Conservation (phyloP, 169 alveolate genomes). For the Perkinsus chesapeaki region DNA sequence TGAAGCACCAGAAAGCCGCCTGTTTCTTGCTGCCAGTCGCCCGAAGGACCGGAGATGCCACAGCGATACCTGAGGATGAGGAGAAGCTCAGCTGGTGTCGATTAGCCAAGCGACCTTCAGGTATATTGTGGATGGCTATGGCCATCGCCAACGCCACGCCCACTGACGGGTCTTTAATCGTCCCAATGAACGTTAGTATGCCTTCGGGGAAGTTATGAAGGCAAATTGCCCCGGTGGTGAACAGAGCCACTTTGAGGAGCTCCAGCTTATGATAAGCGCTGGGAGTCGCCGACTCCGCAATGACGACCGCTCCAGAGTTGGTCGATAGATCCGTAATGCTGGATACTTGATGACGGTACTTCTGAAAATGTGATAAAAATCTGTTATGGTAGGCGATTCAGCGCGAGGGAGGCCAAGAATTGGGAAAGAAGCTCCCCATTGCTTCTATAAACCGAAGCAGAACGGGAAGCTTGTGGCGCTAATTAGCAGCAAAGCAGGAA, state of each 20-base stretch:
- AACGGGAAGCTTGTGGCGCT: too few species aligned
- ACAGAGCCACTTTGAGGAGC: neutral
- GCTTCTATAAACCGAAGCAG: too few species aligned
- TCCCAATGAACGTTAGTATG: conserved; percentile 16
- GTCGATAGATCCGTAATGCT: neutral
- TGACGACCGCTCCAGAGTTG: neutral
- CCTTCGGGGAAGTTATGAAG: conserved; percentile 26
- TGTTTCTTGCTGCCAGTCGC: neutral
- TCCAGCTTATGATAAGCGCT: neutral
- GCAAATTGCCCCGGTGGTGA: conserved; percentile 10
- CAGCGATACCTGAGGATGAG: neutral
- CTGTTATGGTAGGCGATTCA: too few species aligned
- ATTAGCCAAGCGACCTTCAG: conserved; percentile 9
- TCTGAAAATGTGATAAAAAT: too few species aligned
- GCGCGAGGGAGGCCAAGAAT: neutral
- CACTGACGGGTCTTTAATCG: neutral
- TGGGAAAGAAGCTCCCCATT: too few species aligned
- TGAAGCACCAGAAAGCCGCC: neutral
- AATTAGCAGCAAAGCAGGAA: too few species aligned
- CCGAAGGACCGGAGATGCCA: neutral
- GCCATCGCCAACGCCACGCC: conserved; percentile 19
- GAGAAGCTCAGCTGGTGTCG: neutral
- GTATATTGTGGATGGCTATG: conserved; percentile 22
- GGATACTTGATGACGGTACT: neutral
- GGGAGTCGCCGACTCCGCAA: neutral